These are phyloP conservation scores for Jimgerdemannia flammicorona DNA, from an alignment of 192 early-diverging fungal species.

Conservation along the genomic window DNA sequence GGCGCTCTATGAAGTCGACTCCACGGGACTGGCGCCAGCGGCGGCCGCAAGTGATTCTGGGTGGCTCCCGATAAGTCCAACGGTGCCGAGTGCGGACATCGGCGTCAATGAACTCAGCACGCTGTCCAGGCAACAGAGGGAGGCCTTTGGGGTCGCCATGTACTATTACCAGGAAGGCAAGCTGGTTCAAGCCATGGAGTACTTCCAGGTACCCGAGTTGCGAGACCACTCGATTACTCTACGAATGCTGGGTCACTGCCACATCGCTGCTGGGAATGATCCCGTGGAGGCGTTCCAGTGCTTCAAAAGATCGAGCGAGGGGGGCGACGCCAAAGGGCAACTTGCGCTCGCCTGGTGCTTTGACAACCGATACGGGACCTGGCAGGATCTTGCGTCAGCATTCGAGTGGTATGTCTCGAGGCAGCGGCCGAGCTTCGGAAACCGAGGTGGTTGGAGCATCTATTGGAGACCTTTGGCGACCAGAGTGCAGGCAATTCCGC, in stretches of 20 bases:
- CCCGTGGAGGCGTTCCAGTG: not conserved
- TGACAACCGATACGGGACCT: not conserved
- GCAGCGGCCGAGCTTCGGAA: not conserved
- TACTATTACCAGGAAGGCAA: not conserved
- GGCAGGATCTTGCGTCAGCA: not conserved
- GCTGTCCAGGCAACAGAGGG: not conserved
- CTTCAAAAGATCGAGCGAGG: not conserved
- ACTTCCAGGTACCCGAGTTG: not conserved
- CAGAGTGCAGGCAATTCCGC: not conserved
- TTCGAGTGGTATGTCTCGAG: not conserved
- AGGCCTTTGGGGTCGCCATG: not conserved
- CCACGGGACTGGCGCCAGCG: too few species aligned
- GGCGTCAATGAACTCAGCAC: not conserved
- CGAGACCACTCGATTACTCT: not conserved
- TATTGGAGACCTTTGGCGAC: not conserved
- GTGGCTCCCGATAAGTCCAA: not conserved
- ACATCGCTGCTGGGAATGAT: not conserved
- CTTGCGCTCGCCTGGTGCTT: not conserved
- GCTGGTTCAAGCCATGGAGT: not conserved
- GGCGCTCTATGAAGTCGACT: too few species aligned
- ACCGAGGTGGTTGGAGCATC: not conserved
- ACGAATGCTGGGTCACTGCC: not conserved
- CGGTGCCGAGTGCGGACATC: not conserved
- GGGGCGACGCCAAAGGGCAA: not conserved
- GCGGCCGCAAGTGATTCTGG: not conserved